Percentiles rank a stretch among this genome's conserved stretches.
phyloP scores from a whole-genome alignment of 2,329 filamentous ascomycete genomes.

The Cryphonectria japonica region DNA sequence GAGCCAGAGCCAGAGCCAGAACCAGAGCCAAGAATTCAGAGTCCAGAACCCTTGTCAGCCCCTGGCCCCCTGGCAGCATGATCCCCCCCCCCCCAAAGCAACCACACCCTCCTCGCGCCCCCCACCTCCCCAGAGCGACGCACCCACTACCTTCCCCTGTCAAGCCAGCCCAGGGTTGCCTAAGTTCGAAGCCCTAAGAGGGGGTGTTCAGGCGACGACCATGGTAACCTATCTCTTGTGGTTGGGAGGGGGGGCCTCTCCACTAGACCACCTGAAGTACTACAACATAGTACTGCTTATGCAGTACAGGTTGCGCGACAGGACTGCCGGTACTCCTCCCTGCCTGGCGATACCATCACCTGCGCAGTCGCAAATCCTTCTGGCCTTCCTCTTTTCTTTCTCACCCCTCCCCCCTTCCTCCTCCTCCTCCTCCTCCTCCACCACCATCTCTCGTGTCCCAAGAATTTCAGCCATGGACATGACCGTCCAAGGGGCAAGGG shows the following conservation, averaged over 20 bases:
- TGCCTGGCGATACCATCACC: not conserved
- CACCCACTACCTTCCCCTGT: constrained; percentile 5
- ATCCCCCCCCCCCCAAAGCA: not conserved
- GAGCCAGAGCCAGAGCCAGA: not conserved
- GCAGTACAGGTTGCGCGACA: not conserved
- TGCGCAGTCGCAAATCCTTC: not conserved
- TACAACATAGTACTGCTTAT: not conserved
- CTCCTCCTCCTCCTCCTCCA: not conserved
- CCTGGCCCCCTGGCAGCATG: constrained; percentile 2
- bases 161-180: not conserved
- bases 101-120: not conserved
- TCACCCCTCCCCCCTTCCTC: not conserved
- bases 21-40: not conserved
- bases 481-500: not conserved
- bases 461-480: not conserved
- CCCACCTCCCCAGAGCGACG: not conserved
- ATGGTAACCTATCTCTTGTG: not conserved
- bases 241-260: not conserved
- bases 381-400: not conserved
- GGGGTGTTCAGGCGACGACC: not conserved
- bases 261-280: not conserved
- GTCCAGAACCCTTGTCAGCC: not conserved
- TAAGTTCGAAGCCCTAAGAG: not conserved
- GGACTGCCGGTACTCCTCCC: not conserved
- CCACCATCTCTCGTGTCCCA: not conserved